Evolutionary conservation across 495 filamentous ascomycete species (phyloP), one percentile per base, ranked within the genome.

Genomic region (Sporormia fimetaria): DNA sequence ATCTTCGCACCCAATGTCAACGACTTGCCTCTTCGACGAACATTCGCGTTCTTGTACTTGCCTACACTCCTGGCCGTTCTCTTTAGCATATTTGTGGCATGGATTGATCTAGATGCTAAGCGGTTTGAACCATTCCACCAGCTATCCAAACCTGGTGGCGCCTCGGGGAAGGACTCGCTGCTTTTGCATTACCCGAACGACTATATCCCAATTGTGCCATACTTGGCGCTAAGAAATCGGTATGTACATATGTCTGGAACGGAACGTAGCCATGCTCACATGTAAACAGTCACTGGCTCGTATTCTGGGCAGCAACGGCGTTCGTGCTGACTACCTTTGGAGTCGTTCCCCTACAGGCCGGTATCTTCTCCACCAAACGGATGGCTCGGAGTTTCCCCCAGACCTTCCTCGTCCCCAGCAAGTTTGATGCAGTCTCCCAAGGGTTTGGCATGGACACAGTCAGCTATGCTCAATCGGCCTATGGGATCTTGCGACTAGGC

Each of bases 131-230:
- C n/a, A n/a, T n/a, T n/a, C n/a, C n/a, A n/a, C n/a, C n/a, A n/a
- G n/a, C n/a, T n/a, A n/a, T n/a, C n/a, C n/a, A n/a, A n/a, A n/a
- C n/a, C n/a, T n/a, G n/a, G n/a, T n/a, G 68, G 68, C 4, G 65
- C 67, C 3, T 24, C 21, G 1, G 63, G 54, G 0, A 40, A 48
- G 20, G 38, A 68, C 15, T 69, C 67, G 0, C 17, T 74, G 1
- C 37, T 68, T 0, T 48, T 73, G 0, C 51, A 66, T 14, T 74
- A 74, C 44, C 67, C 67, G 0, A 65, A 63, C 20, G 66, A 67
- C 14, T 71, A 71, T 32, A 29, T 73, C 2, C 59, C 66, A 0
- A 54, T 61, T 24, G 58, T 67, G 12, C 68, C 70, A 0, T 31
- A 71, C 12, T 55, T 42, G 24, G 64, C 70, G 1, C 27, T 62